phyloP scores from a whole-genome alignment of 2,329 filamentous ascomycete species.

The Samsoniella hepiali region DNA sequence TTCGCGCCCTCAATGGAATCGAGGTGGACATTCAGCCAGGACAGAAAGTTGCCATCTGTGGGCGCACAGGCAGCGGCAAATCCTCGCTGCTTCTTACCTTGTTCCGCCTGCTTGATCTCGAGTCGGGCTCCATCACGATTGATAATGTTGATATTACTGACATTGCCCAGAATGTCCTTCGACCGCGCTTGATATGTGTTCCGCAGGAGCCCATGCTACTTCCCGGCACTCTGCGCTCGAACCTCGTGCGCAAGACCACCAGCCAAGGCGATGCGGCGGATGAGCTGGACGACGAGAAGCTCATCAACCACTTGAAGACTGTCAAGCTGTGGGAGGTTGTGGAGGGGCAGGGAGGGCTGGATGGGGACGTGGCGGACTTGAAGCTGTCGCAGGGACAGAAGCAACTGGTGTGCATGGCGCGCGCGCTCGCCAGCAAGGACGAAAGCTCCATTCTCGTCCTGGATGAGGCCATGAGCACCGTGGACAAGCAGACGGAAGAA shows the following conservation, averaged over 20 bases:
- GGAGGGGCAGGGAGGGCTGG: conserved; percentile 37
- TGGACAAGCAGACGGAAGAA: conserved; percentile 34
- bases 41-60: conserved; percentile 41
- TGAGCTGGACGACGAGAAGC: conserved; percentile 36
- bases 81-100: conserved; percentile 40
- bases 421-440: conserved; percentile 34
- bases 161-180: conserved; percentile 25
- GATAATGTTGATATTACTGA: conserved; percentile 39
- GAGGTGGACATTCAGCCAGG: conserved; percentile 31
- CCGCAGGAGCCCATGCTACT: conserved; percentile 54
- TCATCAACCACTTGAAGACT: conserved; percentile 42
- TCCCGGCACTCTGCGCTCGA: conserved; percentile 45
- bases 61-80: conserved; percentile 40
- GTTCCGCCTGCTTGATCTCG: conserved; percentile 45
- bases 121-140: conserved; percentile 41
- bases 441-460: conserved; percentile 35
- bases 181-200: conserved; percentile 38
- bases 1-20: conserved; percentile 27
- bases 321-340: conserved; percentile 44
- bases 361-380: conserved; percentile 30
- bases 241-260: conserved; percentile 31
- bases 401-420: conserved; percentile 41
- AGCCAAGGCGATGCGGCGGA: conserved; percentile 28
- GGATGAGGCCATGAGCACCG: conserved; percentile 39
- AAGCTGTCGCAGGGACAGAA: conserved; percentile 41